Conservation (phyloP, 1,284 basidiomycete species). For the Xerocomus nothofagi region DNA sequence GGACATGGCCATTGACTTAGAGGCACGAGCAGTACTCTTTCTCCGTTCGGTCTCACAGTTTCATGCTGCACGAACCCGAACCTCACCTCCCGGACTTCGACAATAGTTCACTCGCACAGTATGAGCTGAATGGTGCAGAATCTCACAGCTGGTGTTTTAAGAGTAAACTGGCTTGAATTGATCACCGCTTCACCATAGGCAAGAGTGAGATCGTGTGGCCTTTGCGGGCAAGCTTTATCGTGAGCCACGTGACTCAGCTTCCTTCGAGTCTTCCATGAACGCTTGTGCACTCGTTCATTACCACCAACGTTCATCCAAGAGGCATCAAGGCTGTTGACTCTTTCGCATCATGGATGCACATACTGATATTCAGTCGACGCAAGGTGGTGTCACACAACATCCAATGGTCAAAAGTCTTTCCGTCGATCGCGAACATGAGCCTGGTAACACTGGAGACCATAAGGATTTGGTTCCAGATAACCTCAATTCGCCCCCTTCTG, state of each 20-base stretch:
- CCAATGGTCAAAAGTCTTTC: background rate
- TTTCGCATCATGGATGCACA: conserved; percentile 11
- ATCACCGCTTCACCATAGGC: too few species aligned
- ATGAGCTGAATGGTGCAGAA: background rate
- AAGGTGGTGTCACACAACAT: background rate
- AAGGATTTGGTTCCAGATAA: background rate
- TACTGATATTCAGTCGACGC: background rate
- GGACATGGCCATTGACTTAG: background rate
- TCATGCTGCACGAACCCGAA: conserved; percentile 1
- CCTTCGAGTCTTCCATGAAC: background rate
- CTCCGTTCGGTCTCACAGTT: background rate
- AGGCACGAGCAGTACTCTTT: background rate
- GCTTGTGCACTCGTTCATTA: background rate
- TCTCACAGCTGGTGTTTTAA: background rate
- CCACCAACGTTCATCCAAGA: background rate
- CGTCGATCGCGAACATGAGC: background rate
- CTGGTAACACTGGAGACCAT: background rate
- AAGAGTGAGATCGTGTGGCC: background rate
- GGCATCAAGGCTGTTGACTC: background rate
- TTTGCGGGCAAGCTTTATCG: background rate
- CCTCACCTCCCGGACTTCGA: background rate
- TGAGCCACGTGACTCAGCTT: conserved; percentile 20
- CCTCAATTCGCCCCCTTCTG: background rate
- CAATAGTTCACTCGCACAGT: background rate
- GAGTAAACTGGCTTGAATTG: background rate